Conservation (phyloP, 257 asterid genomes). For the Osmanthus fragrans region DNA sequence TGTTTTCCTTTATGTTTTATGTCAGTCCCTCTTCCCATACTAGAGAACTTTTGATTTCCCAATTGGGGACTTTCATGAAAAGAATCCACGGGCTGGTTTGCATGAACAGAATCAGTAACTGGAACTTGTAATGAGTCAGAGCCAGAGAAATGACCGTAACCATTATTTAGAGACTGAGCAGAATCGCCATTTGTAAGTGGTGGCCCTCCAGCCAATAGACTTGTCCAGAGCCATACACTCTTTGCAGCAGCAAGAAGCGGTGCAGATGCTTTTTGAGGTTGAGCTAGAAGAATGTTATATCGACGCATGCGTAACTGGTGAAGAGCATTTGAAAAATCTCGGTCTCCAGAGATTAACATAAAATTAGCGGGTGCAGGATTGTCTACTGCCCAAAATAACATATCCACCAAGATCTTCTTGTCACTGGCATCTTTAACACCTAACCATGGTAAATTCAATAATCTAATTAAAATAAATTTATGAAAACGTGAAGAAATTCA, state of each 20-base stretch:
- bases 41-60: conserved; percentile 63
- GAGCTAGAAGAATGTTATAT: conserved; percentile 86
- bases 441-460: conserved; percentile 24
- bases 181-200: conserved; percentile 69
- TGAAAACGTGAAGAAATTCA: neutral
- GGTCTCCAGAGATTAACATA: conserved; percentile 84
- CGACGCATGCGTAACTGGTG: conserved; percentile 91
- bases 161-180: conserved; percentile 49
- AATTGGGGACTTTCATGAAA: conserved; percentile 43
- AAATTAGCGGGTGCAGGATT: conserved; percentile 94
- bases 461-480: neutral
- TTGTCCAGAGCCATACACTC: conserved; percentile 96
- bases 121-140: conserved; percentile 37
- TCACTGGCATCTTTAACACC: conserved; percentile 96
- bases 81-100: conserved; percentile 54
- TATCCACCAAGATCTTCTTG: conserved; percentile 88
- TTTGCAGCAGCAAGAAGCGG: conserved; percentile 90
- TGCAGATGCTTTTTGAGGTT: conserved; percentile 79
- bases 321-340: conserved; percentile 91
- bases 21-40: conserved; percentile 74
- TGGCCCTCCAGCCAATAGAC: conserved; percentile 73
- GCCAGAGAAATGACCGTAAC: conserved; percentile 40
- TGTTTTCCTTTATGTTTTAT: conserved; percentile 64
- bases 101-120: conserved; percentile 42
- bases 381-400: conserved; percentile 96